phyloP scores from a whole-genome alignment of 2,329 filamentous ascomycete genomes.

The Orbilia blumenaviensis region DNA sequence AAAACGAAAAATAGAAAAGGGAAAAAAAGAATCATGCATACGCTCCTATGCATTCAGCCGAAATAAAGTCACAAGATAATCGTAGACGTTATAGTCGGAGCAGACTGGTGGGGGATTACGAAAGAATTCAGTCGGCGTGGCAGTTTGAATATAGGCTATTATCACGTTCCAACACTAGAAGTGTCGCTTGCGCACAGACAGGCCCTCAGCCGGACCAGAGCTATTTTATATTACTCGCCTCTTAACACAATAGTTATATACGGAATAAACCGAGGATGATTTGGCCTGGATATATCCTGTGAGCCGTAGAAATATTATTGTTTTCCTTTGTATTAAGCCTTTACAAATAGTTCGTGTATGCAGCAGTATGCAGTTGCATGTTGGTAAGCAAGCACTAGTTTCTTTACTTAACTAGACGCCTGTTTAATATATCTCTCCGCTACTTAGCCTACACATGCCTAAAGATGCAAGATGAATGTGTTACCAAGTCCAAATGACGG shows the following conservation, averaged over 20 bases:
- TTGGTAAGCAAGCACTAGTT: too few relatives aligned
- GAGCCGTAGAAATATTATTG: neutral
- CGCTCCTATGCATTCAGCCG: slow-evolving; percentile 10
- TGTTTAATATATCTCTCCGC: too few relatives aligned
- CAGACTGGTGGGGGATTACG: slow-evolving; percentile 44
- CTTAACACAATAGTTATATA: slow-evolving; percentile 22
- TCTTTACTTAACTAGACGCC: too few relatives aligned
- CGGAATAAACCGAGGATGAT: slow-evolving; percentile 43
- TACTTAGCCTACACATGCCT: slow-evolving; percentile 47
- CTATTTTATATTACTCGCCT: slow-evolving; percentile 30
- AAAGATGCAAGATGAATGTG: slow-evolving; percentile 9
- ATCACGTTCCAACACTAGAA: slow-evolving; percentile 9
- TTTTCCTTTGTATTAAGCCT: slow-evolving; percentile 9
- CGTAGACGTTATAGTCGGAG: slow-evolving; percentile 28
- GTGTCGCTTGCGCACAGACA: slow-evolving; percentile 43
- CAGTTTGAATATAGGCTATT: slow-evolving; percentile 38
- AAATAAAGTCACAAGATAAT: neutral
- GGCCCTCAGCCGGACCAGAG: slow-evolving; percentile 25
- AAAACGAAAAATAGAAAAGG: neutral
- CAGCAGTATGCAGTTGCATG: neutral
- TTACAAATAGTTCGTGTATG: slow-evolving; percentile 6
- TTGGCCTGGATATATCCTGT: neutral
- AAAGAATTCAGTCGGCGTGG: slow-evolving; percentile 16
- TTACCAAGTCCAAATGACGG: slow-evolving; percentile 19
- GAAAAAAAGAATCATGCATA: neutral